These are phyloP conservation scores for Ophiosphaerella narmari DNA, from an alignment of 2,329 filamentous ascomycete genomes.

Conservation along the genomic window DNA sequence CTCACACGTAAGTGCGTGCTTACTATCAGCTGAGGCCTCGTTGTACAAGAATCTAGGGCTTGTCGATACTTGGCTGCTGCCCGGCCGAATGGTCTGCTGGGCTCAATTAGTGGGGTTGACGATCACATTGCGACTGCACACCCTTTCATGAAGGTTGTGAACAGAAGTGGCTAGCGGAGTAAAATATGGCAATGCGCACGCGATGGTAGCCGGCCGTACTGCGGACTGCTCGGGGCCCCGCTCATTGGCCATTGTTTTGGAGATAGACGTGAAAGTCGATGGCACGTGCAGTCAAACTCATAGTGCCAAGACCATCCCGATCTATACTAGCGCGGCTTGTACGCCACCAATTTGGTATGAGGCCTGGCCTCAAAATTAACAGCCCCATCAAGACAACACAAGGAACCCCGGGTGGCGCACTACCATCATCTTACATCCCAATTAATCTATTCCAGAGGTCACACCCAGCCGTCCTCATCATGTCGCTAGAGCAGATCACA, in stretches of 20 bases:
- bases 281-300: background rate
- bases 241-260: background rate
- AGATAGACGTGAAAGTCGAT: constrained; percentile 5
- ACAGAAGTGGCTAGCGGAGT: no score
- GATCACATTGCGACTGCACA: background rate
- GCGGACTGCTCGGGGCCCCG: background rate
- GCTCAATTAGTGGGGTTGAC: no score
- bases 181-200: background rate
- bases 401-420: constrained; percentile 10
- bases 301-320: constrained; percentile 2
- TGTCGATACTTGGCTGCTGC: no score
- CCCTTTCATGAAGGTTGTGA: background rate
- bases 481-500: constrained; percentile 63
- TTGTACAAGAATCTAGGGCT: background rate
- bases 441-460: constrained; percentile 21
- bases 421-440: constrained; percentile 12
- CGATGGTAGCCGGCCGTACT: constrained; percentile 1
- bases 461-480: constrained; percentile 31
- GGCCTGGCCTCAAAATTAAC: constrained; percentile 22
- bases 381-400: constrained; percentile 8
- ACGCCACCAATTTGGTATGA: constrained; percentile 17
- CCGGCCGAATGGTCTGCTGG: no score
- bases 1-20: background rate
- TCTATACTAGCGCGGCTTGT: constrained; percentile 6
- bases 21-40: background rate